Base-by-base conservation (phyloP, 495 filamentous ascomycete genomes). In the Sphaerosporella brunnea region DNA sequence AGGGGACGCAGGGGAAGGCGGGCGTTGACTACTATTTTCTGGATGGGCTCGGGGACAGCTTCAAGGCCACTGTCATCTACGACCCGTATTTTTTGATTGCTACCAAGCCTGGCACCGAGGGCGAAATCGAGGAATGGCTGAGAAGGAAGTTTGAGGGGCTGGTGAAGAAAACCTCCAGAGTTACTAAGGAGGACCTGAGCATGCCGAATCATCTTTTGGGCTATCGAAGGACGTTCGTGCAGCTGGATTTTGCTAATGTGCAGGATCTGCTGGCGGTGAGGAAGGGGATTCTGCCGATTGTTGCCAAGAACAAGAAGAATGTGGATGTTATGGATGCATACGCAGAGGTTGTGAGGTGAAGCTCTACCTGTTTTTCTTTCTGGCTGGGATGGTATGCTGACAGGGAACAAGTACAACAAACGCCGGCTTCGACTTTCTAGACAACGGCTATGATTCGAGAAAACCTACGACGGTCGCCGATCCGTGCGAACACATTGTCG, bases 11-110 rank as follows among this genome's bases (percentile, higher is more conserved):
- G 38, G 87, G 88, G 38, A 73, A 85, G 51, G 84, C 90, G 1
- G 90, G 80, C 4, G 78, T 99, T 45, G 92, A 99, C 64, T 95
- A 80, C 65, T 99, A 94, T 65, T 96, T 99, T 65, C 75, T 99
- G 40, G 85, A 90, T 59, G 84, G 95, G 46, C 82, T 87, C 58
- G 87, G 88, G 9, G 73, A 74, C 19, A 93, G 82, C 20, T 99
- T 96, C 72, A 96, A 96, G 64, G 87, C 90, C 34, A 95, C 88
- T 16, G 67, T 96, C 49, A 83, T 92, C 63, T 94, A 93, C 59
- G 86, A 95, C 61, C 90, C 90, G 23, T 99, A 99, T 64, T 93
- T 99, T 52, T 66, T 96, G 36, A 76, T 99, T 47, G 86, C 86
- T 2, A 82, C 87, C 15, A 86, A 84, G 53, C 57, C 48, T 13